These are phyloP conservation scores for Xanthoparmelia taractica DNA, from an alignment of 495 filamentous ascomycete genomes.

Conservation along the genomic window DNA sequence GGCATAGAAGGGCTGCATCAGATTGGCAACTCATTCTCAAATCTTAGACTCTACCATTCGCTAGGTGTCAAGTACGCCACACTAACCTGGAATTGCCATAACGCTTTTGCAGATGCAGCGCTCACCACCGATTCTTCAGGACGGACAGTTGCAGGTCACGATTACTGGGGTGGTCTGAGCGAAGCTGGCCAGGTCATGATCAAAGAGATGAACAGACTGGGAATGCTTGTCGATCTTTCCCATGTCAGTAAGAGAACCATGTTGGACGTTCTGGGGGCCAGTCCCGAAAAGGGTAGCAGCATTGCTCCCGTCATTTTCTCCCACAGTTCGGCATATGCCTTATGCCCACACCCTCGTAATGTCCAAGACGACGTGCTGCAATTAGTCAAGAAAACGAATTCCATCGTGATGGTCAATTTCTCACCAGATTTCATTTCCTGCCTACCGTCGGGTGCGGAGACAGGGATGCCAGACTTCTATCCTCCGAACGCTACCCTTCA, in stretches of 20 bases:
- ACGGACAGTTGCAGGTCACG: slow-evolving; percentile 29
- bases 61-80: slow-evolving; percentile 89
- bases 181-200: slow-evolving; percentile 55
- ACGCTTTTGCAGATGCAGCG: slow-evolving; percentile 80
- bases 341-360: slow-evolving; percentile 52
- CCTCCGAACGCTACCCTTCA: slow-evolving; percentile 62
- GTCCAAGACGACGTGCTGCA: slow-evolving; percentile 52
- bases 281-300: slow-evolving; percentile 39
- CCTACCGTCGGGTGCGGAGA: slow-evolving; percentile 36
- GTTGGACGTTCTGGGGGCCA: slow-evolving; percentile 46
- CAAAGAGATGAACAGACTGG: slow-evolving; percentile 50
- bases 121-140: slow-evolving; percentile 37
- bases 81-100: slow-evolving; percentile 90
- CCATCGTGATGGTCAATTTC: slow-evolving; percentile 56
- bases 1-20: slow-evolving; percentile 92
- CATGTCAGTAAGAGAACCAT: slow-evolving; percentile 50
- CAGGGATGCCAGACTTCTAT: slow-evolving; percentile 42
- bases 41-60: slow-evolving; percentile 62
- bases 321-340: slow-evolving; percentile 45
- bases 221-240: slow-evolving; percentile 44
- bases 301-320: slow-evolving; percentile 51
- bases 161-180: slow-evolving; percentile 58
- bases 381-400: slow-evolving; percentile 47
- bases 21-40: slow-evolving; percentile 78
- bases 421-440: slow-evolving; percentile 69